Conservation (phyloP, 805 yeast genomes). For the Zygotorulaspora florentina region DNA sequence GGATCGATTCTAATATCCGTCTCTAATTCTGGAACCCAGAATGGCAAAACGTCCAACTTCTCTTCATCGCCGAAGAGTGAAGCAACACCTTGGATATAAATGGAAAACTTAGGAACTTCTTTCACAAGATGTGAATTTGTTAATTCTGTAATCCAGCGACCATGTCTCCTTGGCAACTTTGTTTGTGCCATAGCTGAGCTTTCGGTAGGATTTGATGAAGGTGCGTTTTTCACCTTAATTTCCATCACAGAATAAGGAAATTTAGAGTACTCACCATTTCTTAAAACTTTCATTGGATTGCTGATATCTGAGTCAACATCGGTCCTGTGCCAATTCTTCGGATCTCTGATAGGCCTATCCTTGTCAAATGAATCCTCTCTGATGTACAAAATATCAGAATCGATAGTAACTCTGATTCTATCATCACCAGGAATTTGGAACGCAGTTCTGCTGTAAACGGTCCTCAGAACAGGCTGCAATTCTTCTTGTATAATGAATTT, state of each 20-base stretch:
- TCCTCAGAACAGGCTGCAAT: conserved; percentile 81
- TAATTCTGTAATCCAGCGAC: conserved; percentile 81
- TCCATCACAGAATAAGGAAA: conserved; percentile 90
- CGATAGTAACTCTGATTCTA: conserved; percentile 83
- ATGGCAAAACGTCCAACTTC: conserved; percentile 81
- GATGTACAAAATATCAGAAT: conserved; percentile 79
- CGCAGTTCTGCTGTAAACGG: conserved; percentile 87
- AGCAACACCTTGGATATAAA: conserved; percentile 90
- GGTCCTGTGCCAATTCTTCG: conserved; percentile 83
- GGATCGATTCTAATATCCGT: conserved; percentile 72
- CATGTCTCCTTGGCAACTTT: conserved; percentile 46
- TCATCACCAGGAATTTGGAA: conserved; percentile 98
- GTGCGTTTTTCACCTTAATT: conserved; percentile 57
- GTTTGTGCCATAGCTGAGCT: conserved; percentile 32
- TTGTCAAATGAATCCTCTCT: conserved; percentile 87
- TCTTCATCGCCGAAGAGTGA: conserved; percentile 79
- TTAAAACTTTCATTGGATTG: conserved; percentile 64
- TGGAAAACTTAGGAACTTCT: conserved; percentile 91
- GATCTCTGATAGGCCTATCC: conserved; percentile 85
- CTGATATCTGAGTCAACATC: conserved; percentile 78
- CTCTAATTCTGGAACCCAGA: conserved; percentile 92
- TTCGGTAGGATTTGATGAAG: conserved; percentile 33
- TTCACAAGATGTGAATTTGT: conserved; percentile 79
- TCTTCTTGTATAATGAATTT: conserved; percentile 58
- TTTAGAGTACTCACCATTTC: conserved; percentile 80